phyloP scores from a whole-genome alignment of 75 land plant genomes.

The Pinus tabuliformis region DNA sequence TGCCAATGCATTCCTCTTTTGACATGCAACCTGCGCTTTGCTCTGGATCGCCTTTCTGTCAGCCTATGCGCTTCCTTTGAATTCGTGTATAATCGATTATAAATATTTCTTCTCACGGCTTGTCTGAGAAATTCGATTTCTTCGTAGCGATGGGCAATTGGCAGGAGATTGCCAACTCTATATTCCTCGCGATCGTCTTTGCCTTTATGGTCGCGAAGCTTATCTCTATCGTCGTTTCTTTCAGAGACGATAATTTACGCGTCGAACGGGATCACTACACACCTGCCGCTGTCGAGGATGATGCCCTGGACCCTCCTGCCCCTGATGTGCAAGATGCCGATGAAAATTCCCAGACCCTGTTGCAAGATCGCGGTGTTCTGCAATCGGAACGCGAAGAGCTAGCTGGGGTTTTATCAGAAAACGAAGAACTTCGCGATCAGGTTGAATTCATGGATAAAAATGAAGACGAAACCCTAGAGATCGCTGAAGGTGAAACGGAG shows the following conservation, averaged over 20 bases:
- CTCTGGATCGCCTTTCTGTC: too few relatives aligned
- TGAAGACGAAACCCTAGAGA: not conserved
- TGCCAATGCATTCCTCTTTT: too few relatives aligned
- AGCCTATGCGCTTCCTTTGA: too few relatives aligned
- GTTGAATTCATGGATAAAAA: not conserved
- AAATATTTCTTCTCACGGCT: not conserved
- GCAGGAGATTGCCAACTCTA: conserved; percentile 28
- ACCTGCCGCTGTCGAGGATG: not conserved
- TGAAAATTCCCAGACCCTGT: not conserved
- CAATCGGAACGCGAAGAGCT: not conserved
- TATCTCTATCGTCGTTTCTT: conserved; percentile 19
- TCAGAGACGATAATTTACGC: conserved; percentile 4
- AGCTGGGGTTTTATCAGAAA: too few relatives aligned
- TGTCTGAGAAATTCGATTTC: not conserved
- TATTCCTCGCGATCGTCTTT: conserved; percentile 21
- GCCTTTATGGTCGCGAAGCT: conserved; percentile 37
- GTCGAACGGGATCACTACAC: not conserved
- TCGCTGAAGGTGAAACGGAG: not conserved
- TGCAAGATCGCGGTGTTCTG: not conserved
- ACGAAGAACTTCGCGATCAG: too few relatives aligned
- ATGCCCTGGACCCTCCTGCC: not conserved
- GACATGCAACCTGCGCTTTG: too few relatives aligned
- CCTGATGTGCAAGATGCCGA: not conserved
- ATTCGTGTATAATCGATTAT: too few relatives aligned
- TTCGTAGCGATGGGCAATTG: conserved; percentile 24